Evolutionary conservation across 2,329 filamentous ascomycete species (phyloP), one percentile per base, ranked within the genome.

Genomic region (Xylaria sp.): DNA sequence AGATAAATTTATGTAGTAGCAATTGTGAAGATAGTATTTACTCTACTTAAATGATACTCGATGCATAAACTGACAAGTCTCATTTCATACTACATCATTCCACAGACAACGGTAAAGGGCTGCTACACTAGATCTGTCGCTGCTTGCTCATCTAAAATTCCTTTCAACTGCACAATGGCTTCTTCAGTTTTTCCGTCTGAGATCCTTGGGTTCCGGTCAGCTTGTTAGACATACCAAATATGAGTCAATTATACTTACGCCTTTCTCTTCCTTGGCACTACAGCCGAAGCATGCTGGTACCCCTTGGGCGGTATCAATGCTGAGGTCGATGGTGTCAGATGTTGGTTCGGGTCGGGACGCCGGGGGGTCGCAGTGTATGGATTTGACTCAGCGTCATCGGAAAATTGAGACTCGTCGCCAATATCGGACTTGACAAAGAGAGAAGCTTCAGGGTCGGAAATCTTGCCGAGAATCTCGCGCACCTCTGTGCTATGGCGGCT

Each of bases 201-300:
- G 5, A 47, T 47, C 42, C 42, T 47, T 47, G 12, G 42, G 42
- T 47, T 7, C n/a, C 14, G 14, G 42, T 47, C 42, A 47, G 42
- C 42, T 47, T 47, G 42, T n/a, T 3, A 47, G n/a, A 47, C 12
- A 19, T 47, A 47, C n/a, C n/a, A 47, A 47, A 47, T 47, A 19
- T 4, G 3, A 47, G 11, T n/a, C 42, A 2, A 19, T n/a, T 17
- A 12, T n/a, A 47, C 42, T 47, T 47, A 47, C 42, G 12, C 5
- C n/a, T 47, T 47, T 47, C 42, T 47, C 42, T 47, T 47, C 42
- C n/a, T 17, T 47, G 42, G 42, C 42, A 47, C 42, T 47, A 47
- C n/a, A n/a, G 42, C 42, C 42, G 42, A 47, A 7, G 14, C 14
- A n/a, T 47, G 14, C 42, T 47, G 42, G 14, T 47, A 11, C 42